Conservation (phyloP, 768 basidiomycete species). For the Pulveroboletus ravenelii region DNA sequence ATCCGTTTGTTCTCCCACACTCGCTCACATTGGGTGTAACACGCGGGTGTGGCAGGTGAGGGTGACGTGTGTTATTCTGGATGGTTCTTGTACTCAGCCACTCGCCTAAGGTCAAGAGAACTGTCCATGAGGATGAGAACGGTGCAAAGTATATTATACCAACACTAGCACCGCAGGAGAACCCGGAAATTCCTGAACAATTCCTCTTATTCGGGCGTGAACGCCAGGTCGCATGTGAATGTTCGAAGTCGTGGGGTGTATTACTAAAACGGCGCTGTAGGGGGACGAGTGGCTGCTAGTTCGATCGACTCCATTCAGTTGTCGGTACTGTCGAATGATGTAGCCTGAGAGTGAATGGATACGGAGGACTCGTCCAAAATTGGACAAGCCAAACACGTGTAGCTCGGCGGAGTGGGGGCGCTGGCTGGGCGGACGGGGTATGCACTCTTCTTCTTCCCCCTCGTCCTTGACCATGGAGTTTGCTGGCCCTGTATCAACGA, state of each 20-base stretch:
- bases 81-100: conserved; percentile 1
- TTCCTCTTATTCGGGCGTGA: conserved; percentile 54
- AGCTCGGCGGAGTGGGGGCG: conserved; percentile 16
- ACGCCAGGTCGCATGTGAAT: background rate
- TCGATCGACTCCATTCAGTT: no score
- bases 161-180: conserved; percentile 51
- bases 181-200: conserved; percentile 64
- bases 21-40: conserved; percentile 64
- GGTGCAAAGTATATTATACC: conserved; percentile 37
- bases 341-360: background rate
- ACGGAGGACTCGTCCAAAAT: background rate
- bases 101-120: conserved; percentile 42
- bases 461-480: conserved; percentile 24
- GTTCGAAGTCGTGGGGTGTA: background rate
- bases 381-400: conserved; percentile 31
- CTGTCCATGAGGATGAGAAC: conserved; percentile 32
- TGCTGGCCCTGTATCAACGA: conserved; percentile 25
- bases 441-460: background rate
- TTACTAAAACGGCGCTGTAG: background rate
- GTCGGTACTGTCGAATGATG: background rate
- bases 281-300: background rate
- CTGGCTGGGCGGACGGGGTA: background rate
- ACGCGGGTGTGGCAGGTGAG: conserved; percentile 67
- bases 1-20: conserved; percentile 44
- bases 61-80: conserved; percentile 1